Evolutionary conservation across 257 asterid genomes (phyloP).

Genomic region (Lithospermum erythrorhizon): DNA sequence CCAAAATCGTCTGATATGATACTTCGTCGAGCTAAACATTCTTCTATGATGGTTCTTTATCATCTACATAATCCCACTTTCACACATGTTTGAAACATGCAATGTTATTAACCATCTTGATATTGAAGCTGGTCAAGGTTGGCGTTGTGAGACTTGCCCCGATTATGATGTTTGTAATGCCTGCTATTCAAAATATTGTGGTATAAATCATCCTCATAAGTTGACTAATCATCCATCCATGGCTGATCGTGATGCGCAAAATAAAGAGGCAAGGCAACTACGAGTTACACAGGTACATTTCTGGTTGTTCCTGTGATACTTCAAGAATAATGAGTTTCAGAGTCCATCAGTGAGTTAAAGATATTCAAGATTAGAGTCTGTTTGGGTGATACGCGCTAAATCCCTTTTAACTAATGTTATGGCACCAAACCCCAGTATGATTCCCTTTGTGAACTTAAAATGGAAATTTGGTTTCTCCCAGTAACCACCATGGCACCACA

Average conservation of each 20-base stretch:
- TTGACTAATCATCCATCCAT: slow-evolving; percentile 68
- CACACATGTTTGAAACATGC: slow-evolving; percentile 71
- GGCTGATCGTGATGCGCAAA: slow-evolving; percentile 81
- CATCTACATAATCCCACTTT: slow-evolving; percentile 99
- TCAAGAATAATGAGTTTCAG: neutral
- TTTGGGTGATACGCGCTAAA: too few relatives aligned
- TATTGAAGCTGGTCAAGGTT: slow-evolving; percentile 93
- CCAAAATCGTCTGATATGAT: slow-evolving; percentile 92
- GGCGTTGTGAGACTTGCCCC: slow-evolving; percentile 96
- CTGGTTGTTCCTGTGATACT: neutral
- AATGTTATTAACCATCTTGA: slow-evolving; percentile 54
- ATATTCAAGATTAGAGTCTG: too few relatives aligned
- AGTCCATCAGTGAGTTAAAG: too few relatives aligned
- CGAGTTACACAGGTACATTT: slow-evolving; percentile 70
- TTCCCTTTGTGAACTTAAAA: too few relatives aligned
- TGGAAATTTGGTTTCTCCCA: too few relatives aligned
- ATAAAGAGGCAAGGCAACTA: slow-evolving; percentile 81
- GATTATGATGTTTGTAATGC: slow-evolving; percentile 85
- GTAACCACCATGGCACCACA: too few relatives aligned
- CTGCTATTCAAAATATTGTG: slow-evolving; percentile 79
- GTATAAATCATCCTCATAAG: slow-evolving; percentile 73
- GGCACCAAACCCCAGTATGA: too few relatives aligned
- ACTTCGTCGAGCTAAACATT: slow-evolving; percentile 98
- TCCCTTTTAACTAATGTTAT: too few relatives aligned
- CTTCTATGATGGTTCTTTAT: slow-evolving; percentile 97